Evolutionary conservation across 2,329 filamentous ascomycete species (phyloP), one percentile per base, ranked within the genome.

Genomic region (Neofusicoccum umdonicola): DNA sequence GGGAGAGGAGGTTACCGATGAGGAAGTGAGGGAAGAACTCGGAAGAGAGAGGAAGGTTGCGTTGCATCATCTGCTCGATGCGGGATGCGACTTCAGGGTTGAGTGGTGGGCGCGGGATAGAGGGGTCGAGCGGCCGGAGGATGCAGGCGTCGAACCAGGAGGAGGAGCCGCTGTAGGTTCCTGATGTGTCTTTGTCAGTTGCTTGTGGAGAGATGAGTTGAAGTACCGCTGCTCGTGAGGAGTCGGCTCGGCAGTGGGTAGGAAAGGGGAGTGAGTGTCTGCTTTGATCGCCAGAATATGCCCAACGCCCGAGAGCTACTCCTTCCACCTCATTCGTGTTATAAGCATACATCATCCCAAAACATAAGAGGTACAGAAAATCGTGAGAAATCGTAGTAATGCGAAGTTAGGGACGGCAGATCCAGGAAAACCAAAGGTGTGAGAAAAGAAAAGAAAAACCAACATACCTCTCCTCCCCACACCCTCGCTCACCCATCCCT

Each of bases 121-220:
- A 60, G 19, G 72, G 68, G 6, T 73, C 35, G 7, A 75, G 73
- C 1, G 66, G 67, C 9, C 73, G 70, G 6, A 75, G 39, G 13
- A 76, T 74, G 7, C 71, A 74, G 1, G 70, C 68, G 35, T 76
- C 74, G 7, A 74, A 63, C 74, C 74, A 76, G 3, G 73, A 58
- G 34, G 42, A 75, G 2, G 72, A 73, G 3, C 72, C 74, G 11
- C 66, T 54, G 60, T 69, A 76, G 0, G 72, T 71, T 17, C 67
- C 69, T 54, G 41, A 31, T 31, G 4, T 7, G 27, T 31, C 7
- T 17, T 8, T 7, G 8, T 5, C 11, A n/a, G 39, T n/a, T 22
- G 12, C 4, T 5, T 17, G 5, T 35, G 4, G 4, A 17, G 22
- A 51, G 27, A 35, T 51, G 27, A 2, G 3, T 48, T 8, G 19